Percentiles rank a stretch among this genome's conserved stretches.
These are phyloP conservation scores for Phytophthora meadii DNA, from an alignment of 352 stramenopile genomes.

Conservation along the genomic window DNA sequence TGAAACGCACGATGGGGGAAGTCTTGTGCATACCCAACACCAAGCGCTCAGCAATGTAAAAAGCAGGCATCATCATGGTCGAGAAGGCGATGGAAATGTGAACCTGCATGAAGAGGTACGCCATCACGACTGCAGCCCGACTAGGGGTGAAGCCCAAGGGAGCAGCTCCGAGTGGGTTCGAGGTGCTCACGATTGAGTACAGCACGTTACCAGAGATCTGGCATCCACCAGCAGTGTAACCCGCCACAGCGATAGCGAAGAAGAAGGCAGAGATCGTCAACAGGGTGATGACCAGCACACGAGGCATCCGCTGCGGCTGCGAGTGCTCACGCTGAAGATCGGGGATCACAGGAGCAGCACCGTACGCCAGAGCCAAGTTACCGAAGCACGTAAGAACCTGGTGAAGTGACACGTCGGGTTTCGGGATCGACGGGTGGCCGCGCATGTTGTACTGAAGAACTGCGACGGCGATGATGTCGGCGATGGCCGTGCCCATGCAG, in stretches of 20 bases:
- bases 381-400: conserved; percentile 28
- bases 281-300: conserved; percentile 13
- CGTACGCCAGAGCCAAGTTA: conserved; percentile 24
- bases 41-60: conserved; percentile 43
- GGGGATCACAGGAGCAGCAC: conserved; percentile 17
- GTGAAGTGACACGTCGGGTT: conserved; percentile 14
- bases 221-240: conserved; percentile 20
- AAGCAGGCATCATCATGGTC: conserved; percentile 53
- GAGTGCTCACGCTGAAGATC: conserved; percentile 24
- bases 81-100: conserved; percentile 54
- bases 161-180: conserved; percentile 19
- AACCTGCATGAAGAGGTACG: conserved; percentile 56
- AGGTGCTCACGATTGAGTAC: conserved; percentile 31
- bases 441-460: conserved; percentile 30
- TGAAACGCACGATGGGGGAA: conserved; percentile 16
- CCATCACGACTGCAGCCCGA: conserved; percentile 47
- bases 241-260: conserved; percentile 21
- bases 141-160: conserved; percentile 51
- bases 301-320: conserved; percentile 24
- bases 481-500: conserved; percentile 26
- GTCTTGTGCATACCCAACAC: conserved; percentile 37
- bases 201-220: conserved; percentile 27
- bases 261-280: conserved; percentile 26
- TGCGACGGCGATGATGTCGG: conserved; percentile 24
- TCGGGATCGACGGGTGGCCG: conserved; percentile 26